phyloP scores from a whole-genome alignment of 75 land plant genomes.

The Selaginella moellendorffii region DNA sequence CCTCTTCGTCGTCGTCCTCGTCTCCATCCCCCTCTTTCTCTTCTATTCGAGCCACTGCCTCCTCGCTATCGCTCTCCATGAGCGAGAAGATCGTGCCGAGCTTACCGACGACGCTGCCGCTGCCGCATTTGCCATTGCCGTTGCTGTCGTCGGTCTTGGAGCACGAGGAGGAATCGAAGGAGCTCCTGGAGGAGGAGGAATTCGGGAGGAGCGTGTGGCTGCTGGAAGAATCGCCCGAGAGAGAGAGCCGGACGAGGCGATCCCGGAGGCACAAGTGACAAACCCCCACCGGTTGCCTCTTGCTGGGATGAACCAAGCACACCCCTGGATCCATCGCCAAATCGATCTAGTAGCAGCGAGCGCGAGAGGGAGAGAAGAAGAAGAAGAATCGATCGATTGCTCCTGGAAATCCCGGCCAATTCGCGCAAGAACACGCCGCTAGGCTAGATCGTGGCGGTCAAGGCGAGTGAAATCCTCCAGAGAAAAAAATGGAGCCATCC shows the following conservation, averaged over 20 bases:
- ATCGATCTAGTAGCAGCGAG: too few species aligned
- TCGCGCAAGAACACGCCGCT: too few species aligned
- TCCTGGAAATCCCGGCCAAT: too few species aligned
- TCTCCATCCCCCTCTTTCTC: too few species aligned
- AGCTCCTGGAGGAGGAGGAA: background rate
- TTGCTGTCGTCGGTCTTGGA: background rate
- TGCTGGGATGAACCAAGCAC: background rate
- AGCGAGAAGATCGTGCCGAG: background rate
- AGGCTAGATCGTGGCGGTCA: too few species aligned
- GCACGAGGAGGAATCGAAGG: background rate
- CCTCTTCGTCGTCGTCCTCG: background rate
- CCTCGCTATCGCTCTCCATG: background rate
- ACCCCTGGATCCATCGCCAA: too few species aligned
- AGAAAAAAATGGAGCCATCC: too few species aligned
- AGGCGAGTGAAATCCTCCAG: too few species aligned
- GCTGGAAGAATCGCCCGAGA: background rate
- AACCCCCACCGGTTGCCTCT: background rate
- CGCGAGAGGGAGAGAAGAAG: too few species aligned
- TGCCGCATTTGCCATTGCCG: background rate
- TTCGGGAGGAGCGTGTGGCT: background rate
- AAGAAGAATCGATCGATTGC: too few species aligned
- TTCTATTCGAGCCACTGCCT: too few species aligned
- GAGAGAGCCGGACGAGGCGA: background rate
- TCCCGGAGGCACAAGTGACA: background rate
- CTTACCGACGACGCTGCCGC: too few species aligned